Evolutionary conservation across 169 alveolate genomes (phyloP).

Genomic region (Prorocentrum cordatum): DNA sequence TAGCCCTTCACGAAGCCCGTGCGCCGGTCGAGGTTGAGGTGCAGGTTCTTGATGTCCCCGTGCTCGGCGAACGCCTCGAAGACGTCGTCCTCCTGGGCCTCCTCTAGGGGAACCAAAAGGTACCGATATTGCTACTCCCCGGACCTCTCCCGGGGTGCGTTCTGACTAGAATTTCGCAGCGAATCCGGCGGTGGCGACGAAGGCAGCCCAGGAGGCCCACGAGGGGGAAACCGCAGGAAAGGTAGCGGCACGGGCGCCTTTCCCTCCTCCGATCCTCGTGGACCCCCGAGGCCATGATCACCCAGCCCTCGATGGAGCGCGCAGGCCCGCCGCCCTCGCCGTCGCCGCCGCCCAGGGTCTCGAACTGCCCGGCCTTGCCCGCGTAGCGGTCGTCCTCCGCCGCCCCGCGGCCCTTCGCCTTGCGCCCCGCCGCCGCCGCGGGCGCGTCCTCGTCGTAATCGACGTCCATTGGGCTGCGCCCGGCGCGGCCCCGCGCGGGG

Average conservation of each 20-base stretch:
- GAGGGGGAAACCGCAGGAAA: too few species aligned
- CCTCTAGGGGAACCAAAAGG: too few species aligned
- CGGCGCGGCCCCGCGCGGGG: too few species aligned
- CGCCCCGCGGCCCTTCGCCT: not conserved
- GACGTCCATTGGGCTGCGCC: too few species aligned
- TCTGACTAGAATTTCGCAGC: too few species aligned
- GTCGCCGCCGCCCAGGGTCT: not conserved
- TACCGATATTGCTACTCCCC: too few species aligned
- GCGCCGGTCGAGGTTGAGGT: conserved; percentile 48
- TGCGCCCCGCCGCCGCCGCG: not conserved
- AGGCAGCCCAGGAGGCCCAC: too few species aligned
- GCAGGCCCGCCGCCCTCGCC: not conserved
- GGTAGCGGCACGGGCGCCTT: too few species aligned
- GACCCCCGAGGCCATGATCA: conserved; percentile 38
- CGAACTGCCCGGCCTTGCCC: not conserved
- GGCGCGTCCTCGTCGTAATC: not conserved
- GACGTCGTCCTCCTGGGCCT: not conserved
- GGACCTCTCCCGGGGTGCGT: too few species aligned
- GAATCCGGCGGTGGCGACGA: too few species aligned
- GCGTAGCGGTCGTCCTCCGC: not conserved
- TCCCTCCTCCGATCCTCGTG: too few species aligned
- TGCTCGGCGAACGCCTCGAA: conserved; percentile 50
- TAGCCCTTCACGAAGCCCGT: conserved; percentile 51
- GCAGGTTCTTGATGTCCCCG: conserved; percentile 59
- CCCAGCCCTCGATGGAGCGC: conserved; percentile 63